A percentile compares a stretch with the other conserved stretches of the same genome.
These are phyloP conservation scores for Massariosphaeria phaeospora DNA, from an alignment of 495 filamentous ascomycete species.

Conservation along the genomic window DNA sequence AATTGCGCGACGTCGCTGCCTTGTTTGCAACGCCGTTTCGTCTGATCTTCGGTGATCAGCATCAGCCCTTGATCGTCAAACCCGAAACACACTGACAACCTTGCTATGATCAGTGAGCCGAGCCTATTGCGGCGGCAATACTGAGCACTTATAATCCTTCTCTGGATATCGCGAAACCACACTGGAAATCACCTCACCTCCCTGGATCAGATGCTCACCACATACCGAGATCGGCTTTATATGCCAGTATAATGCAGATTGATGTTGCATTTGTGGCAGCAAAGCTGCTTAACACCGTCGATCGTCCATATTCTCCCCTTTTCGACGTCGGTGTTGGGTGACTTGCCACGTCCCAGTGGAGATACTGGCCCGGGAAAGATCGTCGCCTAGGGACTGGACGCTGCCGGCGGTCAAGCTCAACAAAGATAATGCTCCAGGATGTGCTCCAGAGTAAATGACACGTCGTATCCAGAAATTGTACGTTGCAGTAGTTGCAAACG, in stretches of 20 bases:
- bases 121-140: slow-evolving; percentile 18
- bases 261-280: slow-evolving; percentile 20
- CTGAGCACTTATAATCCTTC: too few relatives aligned
- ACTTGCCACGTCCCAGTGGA: neutral
- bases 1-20: neutral
- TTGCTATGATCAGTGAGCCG: slow-evolving; percentile 19
- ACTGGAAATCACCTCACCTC: too few relatives aligned
- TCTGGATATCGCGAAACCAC: too few relatives aligned
- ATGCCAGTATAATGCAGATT: slow-evolving; percentile 6
- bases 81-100: slow-evolving; percentile 2
- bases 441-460: too few relatives aligned
- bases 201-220: neutral
- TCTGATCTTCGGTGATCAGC: slow-evolving; percentile 15
- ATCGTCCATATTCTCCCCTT: neutral
- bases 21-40: neutral
- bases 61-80: slow-evolving; percentile 6
- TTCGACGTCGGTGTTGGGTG: neutral
- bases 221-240: slow-evolving; percentile 19
- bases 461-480: too few relatives aligned
- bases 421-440: too few relatives aligned
- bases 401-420: too few relatives aligned
- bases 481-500: too few relatives aligned
- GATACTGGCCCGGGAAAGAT: too few relatives aligned
- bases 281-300: neutral
- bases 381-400: too few relatives aligned